Base-by-base conservation (phyloP, 2,329 filamentous ascomycete species). In the Erysiphe pulchra region DNA sequence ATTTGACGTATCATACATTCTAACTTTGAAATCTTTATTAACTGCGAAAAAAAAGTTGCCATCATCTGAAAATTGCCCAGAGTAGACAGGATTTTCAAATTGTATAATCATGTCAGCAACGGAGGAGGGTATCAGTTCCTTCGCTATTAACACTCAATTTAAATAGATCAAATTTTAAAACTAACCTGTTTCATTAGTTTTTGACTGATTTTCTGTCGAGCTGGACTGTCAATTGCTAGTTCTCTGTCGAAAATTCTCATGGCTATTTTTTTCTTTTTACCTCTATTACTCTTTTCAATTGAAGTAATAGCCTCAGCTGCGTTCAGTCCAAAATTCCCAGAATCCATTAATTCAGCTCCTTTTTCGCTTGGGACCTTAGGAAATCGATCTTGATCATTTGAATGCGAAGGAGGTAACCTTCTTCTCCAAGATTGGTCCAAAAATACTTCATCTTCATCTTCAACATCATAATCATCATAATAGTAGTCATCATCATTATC, bases 1-100 rank as follows among this genome's bases (percentile, higher is more conserved):
- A 54, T 94, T 93, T 1, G 82, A 86, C 0, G 90, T 95, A 60
- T 95, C 87, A 61, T 95, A 98, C 82, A 98, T 86, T 45, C 86
- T 79, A 10, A 98, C 85, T 53, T 76, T 80, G 63, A 93, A 93
- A 61, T 95, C 86, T 60, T 94, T 84, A 10, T 80, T 80, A 56
- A 81, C 90, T 6, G 80, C 77, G 58, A 87, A 95, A 65, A 94
- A 95, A 65, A 95, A 95, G 60, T 93, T 92, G 24, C 90, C 90
- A 54, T 98, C 90, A 51, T 92, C 82, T 0, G 84, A 93, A 59
- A 95, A 98, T 58, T 95, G 87, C 1, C 90, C 90, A 2, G 84
- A 93, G 57, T 95, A 95, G 45, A 90, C 86, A 37, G 83, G 76
- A 5, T 78, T 71, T 46, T 86, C 74, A 57, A 86, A 92, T 55